phyloP scores from a whole-genome alignment of 768 basidiomycete species.

The Strobilomyces dryophilus region DNA sequence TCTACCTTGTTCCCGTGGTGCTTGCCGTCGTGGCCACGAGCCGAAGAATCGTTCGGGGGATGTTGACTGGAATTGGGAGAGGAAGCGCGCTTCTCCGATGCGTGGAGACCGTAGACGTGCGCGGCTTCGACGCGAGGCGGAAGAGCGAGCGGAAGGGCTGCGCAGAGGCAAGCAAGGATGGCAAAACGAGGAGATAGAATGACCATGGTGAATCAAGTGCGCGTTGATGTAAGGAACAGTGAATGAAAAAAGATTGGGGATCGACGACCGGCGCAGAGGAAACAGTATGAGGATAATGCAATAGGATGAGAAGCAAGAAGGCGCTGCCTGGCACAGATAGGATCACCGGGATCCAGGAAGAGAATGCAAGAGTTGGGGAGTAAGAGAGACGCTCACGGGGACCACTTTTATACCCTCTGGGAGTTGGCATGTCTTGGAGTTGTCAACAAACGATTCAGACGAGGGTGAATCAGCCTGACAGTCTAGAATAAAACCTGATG shows the following conservation, averaged over 20 bases:
- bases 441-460: constrained; percentile 15
- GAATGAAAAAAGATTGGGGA: constrained; percentile 4
- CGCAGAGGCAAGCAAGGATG: constrained; percentile 42
- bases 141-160: constrained; percentile 37
- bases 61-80: neutral
- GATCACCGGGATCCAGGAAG: constrained; percentile 56
- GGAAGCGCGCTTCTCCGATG: constrained; percentile 2
- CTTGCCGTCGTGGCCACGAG: neutral
- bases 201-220: constrained; percentile 40
- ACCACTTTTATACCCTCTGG: constrained; percentile 18
- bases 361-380: constrained; percentile 36
- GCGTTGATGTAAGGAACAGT: constrained; percentile 11
- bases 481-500: constrained; percentile 8
- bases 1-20: constrained; percentile 7
- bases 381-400: constrained; percentile 11
- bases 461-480: constrained; percentile 6
- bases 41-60: neutral
- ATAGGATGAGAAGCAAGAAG: constrained; percentile 12
- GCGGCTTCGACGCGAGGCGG: constrained; percentile 34
- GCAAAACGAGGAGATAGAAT: constrained; percentile 45
- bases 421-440: constrained; percentile 10
- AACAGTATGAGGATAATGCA: constrained; percentile 15
- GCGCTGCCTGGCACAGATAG: constrained; percentile 16
- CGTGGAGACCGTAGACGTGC: constrained; percentile 29
- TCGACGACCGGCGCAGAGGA: constrained; percentile 21